A percentile compares a stretch with the other conserved stretches of the same genome.
Conservation (phyloP, 352 stramenopile genomes). For the Aphanomyces cochlioides region DNA sequence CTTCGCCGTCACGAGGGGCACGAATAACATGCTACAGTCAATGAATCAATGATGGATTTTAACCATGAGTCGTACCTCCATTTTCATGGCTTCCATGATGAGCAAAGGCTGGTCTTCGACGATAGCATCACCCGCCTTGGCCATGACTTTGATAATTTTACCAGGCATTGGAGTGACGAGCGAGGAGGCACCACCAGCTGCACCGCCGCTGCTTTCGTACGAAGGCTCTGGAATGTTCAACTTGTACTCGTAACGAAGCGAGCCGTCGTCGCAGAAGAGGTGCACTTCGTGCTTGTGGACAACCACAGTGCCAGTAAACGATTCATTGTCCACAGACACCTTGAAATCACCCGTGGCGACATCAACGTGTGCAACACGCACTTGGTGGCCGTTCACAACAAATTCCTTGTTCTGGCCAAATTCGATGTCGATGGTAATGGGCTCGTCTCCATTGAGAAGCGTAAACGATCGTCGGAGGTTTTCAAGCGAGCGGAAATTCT, state of each 20-base stretch:
- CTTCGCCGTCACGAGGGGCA: slow-evolving; percentile 61
- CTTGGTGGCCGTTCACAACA: slow-evolving; percentile 33
- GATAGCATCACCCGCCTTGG: slow-evolving; percentile 85
- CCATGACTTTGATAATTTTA: slow-evolving; percentile 90
- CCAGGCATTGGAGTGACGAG: slow-evolving; percentile 92
- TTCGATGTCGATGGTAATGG: slow-evolving; percentile 44
- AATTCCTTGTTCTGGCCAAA: slow-evolving; percentile 45
- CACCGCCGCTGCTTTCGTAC: slow-evolving; percentile 25
- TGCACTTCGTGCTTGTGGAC: slow-evolving; percentile 65
- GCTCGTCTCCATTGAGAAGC: slow-evolving; percentile 45
- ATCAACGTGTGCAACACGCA: slow-evolving; percentile 41
- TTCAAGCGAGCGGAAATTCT: slow-evolving; percentile 61
- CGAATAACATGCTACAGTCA: slow-evolving; percentile 52
- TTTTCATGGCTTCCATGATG: slow-evolving; percentile 98
- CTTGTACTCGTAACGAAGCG: slow-evolving; percentile 75
- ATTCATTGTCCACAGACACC: slow-evolving; percentile 59
- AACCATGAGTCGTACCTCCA: slow-evolving; percentile 63
- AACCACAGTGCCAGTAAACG: slow-evolving; percentile 61
- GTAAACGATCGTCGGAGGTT: slow-evolving; percentile 48
- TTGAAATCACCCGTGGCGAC: slow-evolving; percentile 54
- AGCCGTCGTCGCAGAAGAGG: slow-evolving; percentile 73
- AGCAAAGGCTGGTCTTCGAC: slow-evolving; percentile 85
- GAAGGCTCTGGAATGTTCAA: slow-evolving; percentile 54
- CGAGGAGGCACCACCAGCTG: slow-evolving; percentile 42
- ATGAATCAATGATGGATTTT: slow-evolving; percentile 21